Conservation (phyloP, 2,329 filamentous ascomycete species). For the Fusarium hostae region DNA sequence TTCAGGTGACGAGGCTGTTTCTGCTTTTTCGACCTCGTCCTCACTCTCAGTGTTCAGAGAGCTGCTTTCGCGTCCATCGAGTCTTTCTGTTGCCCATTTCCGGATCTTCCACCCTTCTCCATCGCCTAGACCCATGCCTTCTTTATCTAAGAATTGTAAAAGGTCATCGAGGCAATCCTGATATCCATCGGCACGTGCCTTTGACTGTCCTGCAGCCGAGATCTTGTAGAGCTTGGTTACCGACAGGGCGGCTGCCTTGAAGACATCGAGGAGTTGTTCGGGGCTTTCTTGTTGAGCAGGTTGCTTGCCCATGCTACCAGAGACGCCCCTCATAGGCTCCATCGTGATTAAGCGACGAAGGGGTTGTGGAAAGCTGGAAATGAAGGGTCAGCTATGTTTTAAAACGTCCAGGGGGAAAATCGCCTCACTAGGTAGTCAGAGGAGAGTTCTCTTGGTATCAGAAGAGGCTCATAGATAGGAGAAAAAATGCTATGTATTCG, state of each 20-base stretch:
- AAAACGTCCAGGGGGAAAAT: conserved; percentile 12
- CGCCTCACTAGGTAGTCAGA: conserved; percentile 18
- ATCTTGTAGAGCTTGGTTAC: conserved; percentile 98
- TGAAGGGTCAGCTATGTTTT: conserved; percentile 23
- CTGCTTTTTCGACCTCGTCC: conserved; percentile 74
- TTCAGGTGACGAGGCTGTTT: conserved; percentile 68
- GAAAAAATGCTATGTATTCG: background rate
- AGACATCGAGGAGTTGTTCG: conserved; percentile 82
- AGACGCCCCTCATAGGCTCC: conserved; percentile 50
- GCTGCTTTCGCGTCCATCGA: conserved; percentile 70
- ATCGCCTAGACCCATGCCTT: conserved; percentile 80
- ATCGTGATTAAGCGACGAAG: conserved; percentile 33
- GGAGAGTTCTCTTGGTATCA: background rate
- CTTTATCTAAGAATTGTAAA: conserved; percentile 83
- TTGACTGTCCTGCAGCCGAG: conserved; percentile 80
- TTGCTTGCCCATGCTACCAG: conserved; percentile 46
- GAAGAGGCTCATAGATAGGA: background rate
- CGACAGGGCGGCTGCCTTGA: conserved; percentile 90
- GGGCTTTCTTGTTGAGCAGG: conserved; percentile 55
- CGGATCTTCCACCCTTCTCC: conserved; percentile 77
- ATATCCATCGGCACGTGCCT: conserved; percentile 83
- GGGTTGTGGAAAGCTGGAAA: conserved; percentile 6
- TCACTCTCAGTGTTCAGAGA: conserved; percentile 71
- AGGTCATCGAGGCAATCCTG: conserved; percentile 95
- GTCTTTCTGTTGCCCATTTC: conserved; percentile 74